Percentiles rank a stretch among this genome's conserved stretches.
phyloP scores from a whole-genome alignment of 208 protist species.

The Naegleria fowleri region DNA sequence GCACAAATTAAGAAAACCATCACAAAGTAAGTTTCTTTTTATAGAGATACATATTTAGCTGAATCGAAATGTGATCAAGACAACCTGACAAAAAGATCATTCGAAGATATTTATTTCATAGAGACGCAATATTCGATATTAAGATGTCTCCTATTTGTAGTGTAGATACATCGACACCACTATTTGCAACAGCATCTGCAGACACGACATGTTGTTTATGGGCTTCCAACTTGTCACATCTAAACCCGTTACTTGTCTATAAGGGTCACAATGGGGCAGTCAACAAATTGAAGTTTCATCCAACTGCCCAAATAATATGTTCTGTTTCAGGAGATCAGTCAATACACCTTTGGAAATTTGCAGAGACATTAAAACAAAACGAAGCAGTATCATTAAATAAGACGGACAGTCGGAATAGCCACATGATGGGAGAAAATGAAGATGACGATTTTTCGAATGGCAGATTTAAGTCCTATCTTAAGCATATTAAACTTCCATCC shows the following conservation, averaged over 20 bases:
- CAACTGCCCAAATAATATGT: neutral
- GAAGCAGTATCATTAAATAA: neutral
- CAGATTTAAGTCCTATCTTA: neutral
- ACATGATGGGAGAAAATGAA: neutral
- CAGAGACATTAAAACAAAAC: neutral
- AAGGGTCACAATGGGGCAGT: neutral
- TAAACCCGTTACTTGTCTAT: neutral
- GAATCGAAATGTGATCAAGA: neutral
- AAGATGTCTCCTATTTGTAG: neutral
- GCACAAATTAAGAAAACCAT: neutral
- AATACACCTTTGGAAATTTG: conserved; percentile 3
- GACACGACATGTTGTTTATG: neutral
- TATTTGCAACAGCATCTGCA: neutral
- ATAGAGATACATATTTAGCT: neutral
- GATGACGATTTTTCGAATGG: neutral
- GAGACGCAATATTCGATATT: neutral
- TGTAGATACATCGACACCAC: neutral
- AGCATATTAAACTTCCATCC: neutral
- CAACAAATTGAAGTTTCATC: neutral
- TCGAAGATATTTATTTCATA: conserved; percentile 5
- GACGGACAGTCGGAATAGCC: neutral
- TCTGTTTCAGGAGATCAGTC: conserved; percentile 2
- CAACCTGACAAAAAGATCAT: neutral
- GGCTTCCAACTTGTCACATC: neutral
- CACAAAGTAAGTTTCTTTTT: neutral